Evolutionary conservation across 1,284 basidiomycete genomes (phyloP).

Genomic region (Papiliotrema fonsecae): DNA sequence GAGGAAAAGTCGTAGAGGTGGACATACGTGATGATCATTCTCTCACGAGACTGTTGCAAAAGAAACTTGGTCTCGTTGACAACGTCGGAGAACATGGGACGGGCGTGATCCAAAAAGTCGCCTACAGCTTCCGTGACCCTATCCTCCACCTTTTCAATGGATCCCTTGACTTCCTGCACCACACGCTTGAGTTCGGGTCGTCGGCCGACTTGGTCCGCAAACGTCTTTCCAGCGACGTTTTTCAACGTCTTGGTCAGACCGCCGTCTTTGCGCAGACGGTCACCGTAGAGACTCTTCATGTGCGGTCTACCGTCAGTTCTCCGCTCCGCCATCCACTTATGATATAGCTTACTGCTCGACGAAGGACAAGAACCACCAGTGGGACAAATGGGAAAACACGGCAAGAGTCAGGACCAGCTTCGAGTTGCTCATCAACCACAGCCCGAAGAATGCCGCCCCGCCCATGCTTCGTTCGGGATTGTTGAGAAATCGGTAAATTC

Average conservation of each 20-base stretch:
- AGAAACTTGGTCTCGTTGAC: constrained; percentile 88
- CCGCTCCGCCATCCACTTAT: neutral
- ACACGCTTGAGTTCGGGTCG: constrained; percentile 74
- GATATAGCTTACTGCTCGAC: constrained; percentile 72
- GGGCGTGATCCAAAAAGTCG: constrained; percentile 77
- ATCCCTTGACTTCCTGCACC: constrained; percentile 83
- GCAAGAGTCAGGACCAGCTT: constrained; percentile 82
- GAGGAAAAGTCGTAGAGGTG: neutral
- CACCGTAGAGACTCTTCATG: constrained; percentile 92
- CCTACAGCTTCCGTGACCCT: constrained; percentile 86
- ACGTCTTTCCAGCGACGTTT: constrained; percentile 68
- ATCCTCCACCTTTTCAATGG: constrained; percentile 89
- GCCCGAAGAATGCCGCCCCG: constrained; percentile 89
- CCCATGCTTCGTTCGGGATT: constrained; percentile 92
- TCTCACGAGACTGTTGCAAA: constrained; percentile 83
- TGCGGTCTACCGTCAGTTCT: constrained; percentile 67
- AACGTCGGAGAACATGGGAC: constrained; percentile 67
- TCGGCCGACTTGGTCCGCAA: constrained; percentile 55
- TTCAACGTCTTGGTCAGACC: constrained; percentile 96
- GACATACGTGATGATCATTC: constrained; percentile 77
- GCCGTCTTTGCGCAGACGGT: constrained; percentile 86
- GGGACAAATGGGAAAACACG: constrained; percentile 72
- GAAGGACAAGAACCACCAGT: constrained; percentile 84
- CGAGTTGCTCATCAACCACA: constrained; percentile 83
- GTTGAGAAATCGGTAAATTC: constrained; percentile 94